Conservation (phyloP, 441 rosid species). For the Arabidopsis lyrata region DNA sequence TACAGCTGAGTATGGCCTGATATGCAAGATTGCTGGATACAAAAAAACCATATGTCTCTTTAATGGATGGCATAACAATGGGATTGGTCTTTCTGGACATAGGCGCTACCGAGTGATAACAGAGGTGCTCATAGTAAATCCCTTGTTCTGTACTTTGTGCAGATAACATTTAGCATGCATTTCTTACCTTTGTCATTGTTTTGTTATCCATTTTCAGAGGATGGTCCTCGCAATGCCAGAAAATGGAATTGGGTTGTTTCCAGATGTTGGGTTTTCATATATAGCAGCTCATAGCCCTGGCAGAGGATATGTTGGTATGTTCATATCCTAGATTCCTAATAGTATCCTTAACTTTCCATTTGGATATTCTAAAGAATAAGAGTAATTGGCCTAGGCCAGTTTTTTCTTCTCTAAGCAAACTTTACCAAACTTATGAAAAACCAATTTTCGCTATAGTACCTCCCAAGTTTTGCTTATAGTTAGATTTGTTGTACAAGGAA, state of each 20-base stretch:
- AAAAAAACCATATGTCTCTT: conserved; percentile 83
- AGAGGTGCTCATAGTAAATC: conserved; percentile 60
- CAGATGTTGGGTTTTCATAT: conserved; percentile 93
- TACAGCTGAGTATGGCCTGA: conserved; percentile 83
- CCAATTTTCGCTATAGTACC: not conserved
- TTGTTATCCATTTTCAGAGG: conserved; percentile 51
- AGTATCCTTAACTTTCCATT: not conserved
- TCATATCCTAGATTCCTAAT: conserved; percentile 9
- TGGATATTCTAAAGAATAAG: not conserved
- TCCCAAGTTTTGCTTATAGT: not conserved
- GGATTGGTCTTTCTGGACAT: conserved; percentile 96
- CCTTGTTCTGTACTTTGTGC: conserved; percentile 3
- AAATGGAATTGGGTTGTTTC: conserved; percentile 95
- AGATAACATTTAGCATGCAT: not conserved
- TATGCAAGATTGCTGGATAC: conserved; percentile 90
- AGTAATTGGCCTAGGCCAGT: not conserved
- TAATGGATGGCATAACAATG: conserved; percentile 97
- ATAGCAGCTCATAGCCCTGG: conserved; percentile 91
- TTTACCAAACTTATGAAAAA: conserved; percentile 4
- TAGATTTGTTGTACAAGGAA: not conserved
- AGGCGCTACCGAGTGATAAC: conserved; percentile 86
- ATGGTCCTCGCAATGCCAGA: conserved; percentile 97
- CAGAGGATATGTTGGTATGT: conserved; percentile 83
- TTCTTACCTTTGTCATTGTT: not conserved
- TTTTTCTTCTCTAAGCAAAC: not conserved